Base-by-base conservation (phyloP, 2,329 filamentous ascomycete genomes). In the Hypoxylon sp. region DNA sequence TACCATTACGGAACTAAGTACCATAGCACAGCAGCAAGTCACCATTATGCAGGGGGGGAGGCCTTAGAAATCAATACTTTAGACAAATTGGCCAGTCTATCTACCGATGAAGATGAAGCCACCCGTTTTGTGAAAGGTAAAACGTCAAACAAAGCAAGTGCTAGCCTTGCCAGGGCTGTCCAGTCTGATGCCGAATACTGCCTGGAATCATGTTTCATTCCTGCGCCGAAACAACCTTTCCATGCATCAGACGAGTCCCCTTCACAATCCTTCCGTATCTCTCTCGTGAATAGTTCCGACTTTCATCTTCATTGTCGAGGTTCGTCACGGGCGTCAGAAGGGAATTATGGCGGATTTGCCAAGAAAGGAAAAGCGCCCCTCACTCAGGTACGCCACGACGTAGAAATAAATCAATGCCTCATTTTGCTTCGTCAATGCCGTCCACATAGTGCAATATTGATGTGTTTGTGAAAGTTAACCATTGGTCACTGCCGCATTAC, bases 401-500 rank as follows among this genome's bases (percentile, higher is more conserved):
- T 60, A 61, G 44, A 66, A 68, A 70, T 64, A 64, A 68, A 60
- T 64, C 46, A 66, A 65, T 67, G 55, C 67, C 49, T 70, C 50
- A 46, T 66, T 60, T 64, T 65, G 53, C 53, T 58, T 68, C 59
- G 42, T 70, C 62, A 62, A 69, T 67, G 22, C 57, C 60, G 53
- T 58, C 60, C 64, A 40, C 58, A 61, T 70, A 71, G 65, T 30
- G 64, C 53, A 49, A 70, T 73, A 61, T 65, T 57, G 42, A 54
- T 63, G 46, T 66, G 56, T 63, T 50, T 68, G 58, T 57, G 57
- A 64, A 62, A 55, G 49, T 50, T 27, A 25, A 46, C 55, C 35
- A 37, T 58, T 51, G 27, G 58, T 53, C 56, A 60, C 53, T 57
- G 44, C 22, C 56, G 22, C 35, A 59, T 79, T 86, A 97, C 68